Evolutionary conservation across 106 monocot genomes (phyloP).

Genomic region (Hemerocallis citrina): DNA sequence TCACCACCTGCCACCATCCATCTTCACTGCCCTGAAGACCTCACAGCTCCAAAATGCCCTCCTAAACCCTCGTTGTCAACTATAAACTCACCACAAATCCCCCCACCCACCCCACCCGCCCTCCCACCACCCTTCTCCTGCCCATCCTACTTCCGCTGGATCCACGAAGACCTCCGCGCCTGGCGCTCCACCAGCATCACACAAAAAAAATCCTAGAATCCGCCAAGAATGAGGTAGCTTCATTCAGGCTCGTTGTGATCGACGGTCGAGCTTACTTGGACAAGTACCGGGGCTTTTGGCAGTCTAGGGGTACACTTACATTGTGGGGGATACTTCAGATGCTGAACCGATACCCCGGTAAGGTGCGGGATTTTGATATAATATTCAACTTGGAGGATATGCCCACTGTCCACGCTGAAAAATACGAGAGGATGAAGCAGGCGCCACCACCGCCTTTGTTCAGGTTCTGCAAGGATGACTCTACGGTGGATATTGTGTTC

Average conservation of each 20-base stretch:
- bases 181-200: constrained; percentile 45
- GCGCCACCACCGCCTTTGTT: constrained; percentile 30
- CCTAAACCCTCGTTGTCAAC: background rate
- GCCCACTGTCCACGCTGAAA: constrained; percentile 18
- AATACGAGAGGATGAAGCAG: background rate
- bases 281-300: constrained; percentile 16
- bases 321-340: constrained; percentile 65
- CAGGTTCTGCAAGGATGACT: constrained; percentile 53
- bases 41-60: background rate
- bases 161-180: constrained; percentile 48
- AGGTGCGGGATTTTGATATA: constrained; percentile 48
- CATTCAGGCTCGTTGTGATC: constrained; percentile 33
- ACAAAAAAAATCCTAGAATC: constrained; percentile 17
- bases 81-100: background rate
- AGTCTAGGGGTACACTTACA: constrained; percentile 49
- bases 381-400: constrained; percentile 52
- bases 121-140: constrained; percentile 7
- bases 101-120: background rate
- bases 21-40: background rate
- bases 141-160: constrained; percentile 56
- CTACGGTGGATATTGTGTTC: constrained; percentile 46
- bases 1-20: background rate
- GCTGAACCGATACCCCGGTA: constrained; percentile 33
- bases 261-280: constrained; percentile 36
- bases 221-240: constrained; percentile 2